Percentiles rank a stretch among this genome's conserved stretches.
Conservation (phyloP, 2,329 filamentous ascomycete genomes). For the Epichloe scottii region DNA sequence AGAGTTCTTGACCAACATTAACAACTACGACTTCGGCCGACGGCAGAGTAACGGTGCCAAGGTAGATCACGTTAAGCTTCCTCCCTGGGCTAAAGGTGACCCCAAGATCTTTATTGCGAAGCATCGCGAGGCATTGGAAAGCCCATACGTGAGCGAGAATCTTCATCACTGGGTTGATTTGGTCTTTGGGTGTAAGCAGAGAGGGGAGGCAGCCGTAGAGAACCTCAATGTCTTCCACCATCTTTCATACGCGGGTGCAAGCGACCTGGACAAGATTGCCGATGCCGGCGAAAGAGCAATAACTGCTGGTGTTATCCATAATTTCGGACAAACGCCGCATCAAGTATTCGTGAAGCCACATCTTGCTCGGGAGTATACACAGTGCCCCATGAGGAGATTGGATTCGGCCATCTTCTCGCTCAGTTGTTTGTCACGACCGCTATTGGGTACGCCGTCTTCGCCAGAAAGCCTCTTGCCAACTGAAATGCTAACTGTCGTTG, state of each 20-base stretch:
- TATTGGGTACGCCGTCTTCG: conserved; percentile 42
- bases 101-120: conserved; percentile 92
- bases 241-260: conserved; percentile 86
- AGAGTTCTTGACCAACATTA: conserved; percentile 88
- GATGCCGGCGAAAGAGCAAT: conserved; percentile 79
- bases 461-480: background rate
- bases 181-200: conserved; percentile 87
- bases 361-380: conserved; percentile 56
- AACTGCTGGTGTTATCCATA: conserved; percentile 93
- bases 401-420: conserved; percentile 69
- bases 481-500: background rate
- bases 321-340: conserved; percentile 94
- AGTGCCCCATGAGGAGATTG: conserved; percentile 54
- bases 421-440: conserved; percentile 63
- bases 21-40: conserved; percentile 84
- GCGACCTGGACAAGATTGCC: conserved; percentile 79
- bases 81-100: conserved; percentile 93
- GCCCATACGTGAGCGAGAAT: conserved; percentile 78
- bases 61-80: conserved; percentile 80
- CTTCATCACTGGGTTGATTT: conserved; percentile 94
- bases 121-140: conserved; percentile 90
- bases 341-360: conserved; percentile 83
- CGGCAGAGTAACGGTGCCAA: conserved; percentile 67
- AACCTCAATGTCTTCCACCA: conserved; percentile 93
- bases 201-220: conserved; percentile 82